Conservation (phyloP, 2,329 filamentous ascomycete species). For the Pseudogymnoascus sp. region DNA sequence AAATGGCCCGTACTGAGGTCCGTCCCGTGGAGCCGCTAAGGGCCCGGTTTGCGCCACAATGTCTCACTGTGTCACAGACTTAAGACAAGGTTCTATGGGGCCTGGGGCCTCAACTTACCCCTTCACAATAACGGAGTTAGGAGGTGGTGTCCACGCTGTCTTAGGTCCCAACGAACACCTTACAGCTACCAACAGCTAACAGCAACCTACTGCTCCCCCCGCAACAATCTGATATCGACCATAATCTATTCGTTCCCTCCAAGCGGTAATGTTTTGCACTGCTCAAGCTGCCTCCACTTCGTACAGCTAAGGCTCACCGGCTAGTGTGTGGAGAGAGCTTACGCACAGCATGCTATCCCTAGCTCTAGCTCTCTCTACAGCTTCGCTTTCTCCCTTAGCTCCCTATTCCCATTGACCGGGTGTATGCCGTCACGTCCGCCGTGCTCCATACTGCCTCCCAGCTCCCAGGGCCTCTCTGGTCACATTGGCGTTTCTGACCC, state of each 20-base stretch:
- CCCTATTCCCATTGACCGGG: neutral
- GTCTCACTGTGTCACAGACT: conserved; percentile 2
- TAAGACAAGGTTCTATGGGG: conserved; percentile 1
- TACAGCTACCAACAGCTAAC: too few relatives aligned
- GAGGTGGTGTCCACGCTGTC: too few relatives aligned
- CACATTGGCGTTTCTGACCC: neutral
- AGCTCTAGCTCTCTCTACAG: neutral
- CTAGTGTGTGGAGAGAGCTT: neutral
- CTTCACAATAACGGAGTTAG: too few relatives aligned
- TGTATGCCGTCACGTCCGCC: neutral
- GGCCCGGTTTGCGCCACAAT: neutral
- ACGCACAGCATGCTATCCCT: neutral
- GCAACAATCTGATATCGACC: too few relatives aligned
- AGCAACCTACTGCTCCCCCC: too few relatives aligned
- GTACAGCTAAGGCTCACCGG: neutral
- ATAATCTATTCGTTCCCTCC: too few relatives aligned
- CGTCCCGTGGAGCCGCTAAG: neutral
- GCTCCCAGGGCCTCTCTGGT: neutral
- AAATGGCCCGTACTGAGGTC: neutral
- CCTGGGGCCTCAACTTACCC: too few relatives aligned
- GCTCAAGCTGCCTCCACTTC: neutral
- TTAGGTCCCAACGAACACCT: too few relatives aligned
- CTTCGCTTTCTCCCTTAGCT: neutral
- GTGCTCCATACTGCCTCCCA: neutral
- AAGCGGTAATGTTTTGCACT: neutral